Evolutionary conservation across 371 early-diverging fungal genomes (phyloP), one percentile per base, ranked within the genome.

Genomic region (Mucor mucedo): DNA sequence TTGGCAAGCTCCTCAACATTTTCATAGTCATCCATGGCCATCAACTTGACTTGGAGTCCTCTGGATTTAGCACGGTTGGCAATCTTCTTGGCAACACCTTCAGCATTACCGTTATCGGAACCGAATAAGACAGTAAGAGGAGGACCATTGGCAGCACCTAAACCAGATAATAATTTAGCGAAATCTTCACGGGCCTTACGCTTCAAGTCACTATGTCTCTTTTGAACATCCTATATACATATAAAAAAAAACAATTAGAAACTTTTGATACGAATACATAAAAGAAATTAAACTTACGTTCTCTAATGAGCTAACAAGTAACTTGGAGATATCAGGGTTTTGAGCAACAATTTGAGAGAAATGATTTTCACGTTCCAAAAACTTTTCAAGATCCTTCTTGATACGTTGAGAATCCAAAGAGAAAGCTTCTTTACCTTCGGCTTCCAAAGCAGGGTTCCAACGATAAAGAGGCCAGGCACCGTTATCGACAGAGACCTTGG

Each of bases 401-500:
- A 94, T 87, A 71, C 87, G 85, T 68, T 91, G 93, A 39, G 94
- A 94, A 72, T 95, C 96, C 40, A 95, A 79, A 52, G 79, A 71
- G 82, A 96, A 94, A 41, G 89, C 82, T 53, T 83, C 84, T 64
- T 88, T 80, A 42, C 82, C 80, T 62, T 88, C 76, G 45, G 71
- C 78, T 35, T 85, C 82, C 52, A 84, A 55, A 11, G 76, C 58
- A 53, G 97, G 97, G 73, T 93, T 89, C 93, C 93, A 97, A 60
- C 97, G 91, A 84, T 95, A 97, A 60, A 97, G 77, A 28, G 97
- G 94, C 95, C 96, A 96, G 57, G 91, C 83, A 21, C 95, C 96
- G 57, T 84, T 85, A 67, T 97, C 96, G 55, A 97, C 91, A 11
- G 92, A 91, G 47, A 88, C 71, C 86, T 97, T 96, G 60, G 93